A percentile compares a stretch with the other conserved stretches of the same genome.
These are phyloP conservation scores for Penicillium simplicissimum DNA, from an alignment of 495 filamentous ascomycete genomes.

Conservation along the genomic window DNA sequence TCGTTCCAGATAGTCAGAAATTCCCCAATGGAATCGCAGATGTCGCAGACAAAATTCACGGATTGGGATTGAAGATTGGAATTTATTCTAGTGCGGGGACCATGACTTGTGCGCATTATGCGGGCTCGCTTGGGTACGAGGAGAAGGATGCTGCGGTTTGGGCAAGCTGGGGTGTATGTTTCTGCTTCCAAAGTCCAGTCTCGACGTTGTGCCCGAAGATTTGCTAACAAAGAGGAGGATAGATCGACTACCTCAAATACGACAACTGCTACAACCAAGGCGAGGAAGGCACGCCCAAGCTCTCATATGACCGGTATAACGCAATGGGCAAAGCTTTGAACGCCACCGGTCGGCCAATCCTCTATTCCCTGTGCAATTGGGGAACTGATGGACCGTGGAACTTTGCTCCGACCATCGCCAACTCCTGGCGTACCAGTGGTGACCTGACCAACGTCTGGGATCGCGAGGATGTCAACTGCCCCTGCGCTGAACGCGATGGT, in stretches of 20 bases:
- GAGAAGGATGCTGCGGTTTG: slow-evolving; percentile 60
- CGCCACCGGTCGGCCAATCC: slow-evolving; percentile 55
- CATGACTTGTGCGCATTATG: slow-evolving; percentile 48
- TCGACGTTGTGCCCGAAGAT: background rate
- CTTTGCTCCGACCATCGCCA: slow-evolving; percentile 57
- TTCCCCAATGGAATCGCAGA: slow-evolving; percentile 52
- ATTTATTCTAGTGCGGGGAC: slow-evolving; percentile 54
- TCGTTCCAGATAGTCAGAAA: slow-evolving; percentile 43
- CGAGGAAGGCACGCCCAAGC: slow-evolving; percentile 47
- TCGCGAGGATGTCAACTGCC: slow-evolving; percentile 37
- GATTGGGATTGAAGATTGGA: slow-evolving; percentile 47
- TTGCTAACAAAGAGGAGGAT: slow-evolving; percentile 12
- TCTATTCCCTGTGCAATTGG: slow-evolving; percentile 66
- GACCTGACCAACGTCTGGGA: slow-evolving; percentile 38
- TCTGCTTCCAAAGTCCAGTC: background rate
- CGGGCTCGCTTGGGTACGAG: slow-evolving; percentile 60
- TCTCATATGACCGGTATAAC: slow-evolving; percentile 54
- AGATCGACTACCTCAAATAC: slow-evolving; percentile 61
- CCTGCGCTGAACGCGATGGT: slow-evolving; percentile 36
- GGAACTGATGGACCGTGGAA: slow-evolving; percentile 51
- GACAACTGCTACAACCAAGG: slow-evolving; percentile 68
- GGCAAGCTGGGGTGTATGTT: slow-evolving; percentile 59
- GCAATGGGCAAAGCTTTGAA: slow-evolving; percentile 64
- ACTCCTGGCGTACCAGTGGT: slow-evolving; percentile 58
- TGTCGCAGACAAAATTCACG: slow-evolving; percentile 45